Evolutionary conservation across 2,329 filamentous ascomycete species (phyloP).

Genomic region (Calonectria multiphialidica): DNA sequence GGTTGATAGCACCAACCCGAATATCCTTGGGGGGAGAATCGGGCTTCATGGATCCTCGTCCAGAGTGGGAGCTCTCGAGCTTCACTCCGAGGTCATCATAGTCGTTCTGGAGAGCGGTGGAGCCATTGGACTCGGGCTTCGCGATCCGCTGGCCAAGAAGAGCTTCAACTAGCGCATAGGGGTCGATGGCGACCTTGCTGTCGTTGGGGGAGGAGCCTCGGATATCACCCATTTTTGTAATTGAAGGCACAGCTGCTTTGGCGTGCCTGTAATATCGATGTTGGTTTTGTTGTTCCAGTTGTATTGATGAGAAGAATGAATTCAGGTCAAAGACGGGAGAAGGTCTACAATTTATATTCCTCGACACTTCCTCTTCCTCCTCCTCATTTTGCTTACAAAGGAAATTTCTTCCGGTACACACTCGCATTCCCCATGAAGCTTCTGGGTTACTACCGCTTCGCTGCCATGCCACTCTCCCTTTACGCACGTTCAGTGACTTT

Average conservation of each 20-base stretch:
- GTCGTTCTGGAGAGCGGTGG: conserved; percentile 43
- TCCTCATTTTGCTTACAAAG: not conserved
- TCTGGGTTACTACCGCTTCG: not conserved
- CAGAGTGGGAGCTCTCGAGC: conserved; percentile 20
- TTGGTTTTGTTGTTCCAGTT: not conserved
- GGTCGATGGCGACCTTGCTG: conserved; percentile 44
- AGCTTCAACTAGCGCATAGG: conserved; percentile 53
- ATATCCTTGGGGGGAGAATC: conserved; percentile 54
- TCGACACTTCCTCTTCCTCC: not conserved
- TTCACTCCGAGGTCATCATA: conserved; percentile 51
- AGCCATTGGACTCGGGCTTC: conserved; percentile 32
- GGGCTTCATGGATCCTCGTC: conserved; percentile 35
- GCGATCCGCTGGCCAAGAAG: conserved; percentile 51
- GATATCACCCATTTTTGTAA: conserved; percentile 33
- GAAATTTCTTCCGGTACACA: not conserved
- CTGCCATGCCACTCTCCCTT: not conserved
- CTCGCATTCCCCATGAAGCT: not conserved
- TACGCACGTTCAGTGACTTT: not conserved
- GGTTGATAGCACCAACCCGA: conserved; percentile 56
- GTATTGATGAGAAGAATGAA: not conserved
- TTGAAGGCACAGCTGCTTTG: not conserved
- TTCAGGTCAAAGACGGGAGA: not conserved
- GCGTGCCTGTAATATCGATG: not conserved
- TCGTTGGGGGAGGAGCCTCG: conserved; percentile 19
- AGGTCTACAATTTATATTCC: not conserved